A percentile compares a stretch with the other conserved stretches of the same genome.
Conservation (phyloP, 176 grass and related monocot species). For the Aegilops speltoides region DNA sequence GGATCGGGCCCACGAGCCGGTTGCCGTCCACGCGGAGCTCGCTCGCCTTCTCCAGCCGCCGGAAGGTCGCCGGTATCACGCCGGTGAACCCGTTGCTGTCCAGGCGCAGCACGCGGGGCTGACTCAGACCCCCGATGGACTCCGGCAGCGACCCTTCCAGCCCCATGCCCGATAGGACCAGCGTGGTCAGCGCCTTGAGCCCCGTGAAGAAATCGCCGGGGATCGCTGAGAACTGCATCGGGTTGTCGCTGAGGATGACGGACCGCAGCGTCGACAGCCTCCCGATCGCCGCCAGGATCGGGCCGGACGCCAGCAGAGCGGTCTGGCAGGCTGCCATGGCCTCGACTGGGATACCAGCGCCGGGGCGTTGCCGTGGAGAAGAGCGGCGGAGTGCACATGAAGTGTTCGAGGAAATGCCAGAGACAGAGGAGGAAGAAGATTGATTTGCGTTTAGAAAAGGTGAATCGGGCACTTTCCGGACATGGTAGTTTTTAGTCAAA, state of each 20-base stretch:
- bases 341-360: too few relatives aligned
- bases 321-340: too few relatives aligned
- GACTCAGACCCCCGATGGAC: conserved; percentile 62
- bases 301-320: too few relatives aligned
- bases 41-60: conserved; percentile 52
- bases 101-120: conserved; percentile 71
- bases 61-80: conserved; percentile 75
- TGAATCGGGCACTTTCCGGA: too few relatives aligned
- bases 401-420: too few relatives aligned
- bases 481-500: too few relatives aligned
- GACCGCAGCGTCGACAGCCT: conserved; percentile 54
- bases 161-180: conserved; percentile 76
- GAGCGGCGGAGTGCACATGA: too few relatives aligned
- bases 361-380: too few relatives aligned
- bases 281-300: conserved; percentile 53
- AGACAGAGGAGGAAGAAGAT: too few relatives aligned
- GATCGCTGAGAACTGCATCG: conserved; percentile 49
- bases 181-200: conserved; percentile 50
- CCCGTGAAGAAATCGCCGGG: conserved; percentile 51
- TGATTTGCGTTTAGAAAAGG: too few relatives aligned
- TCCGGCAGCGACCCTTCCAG: conserved; percentile 65
- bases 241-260: conserved; percentile 74
- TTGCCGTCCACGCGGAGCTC: conserved; percentile 78
- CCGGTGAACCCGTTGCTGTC: conserved; percentile 82
- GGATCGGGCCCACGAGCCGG: conserved; percentile 70